Evolutionary conservation across 2,329 filamentous ascomycete species (phyloP), one percentile per base, ranked within the genome.

Genomic region (Pseudopithomyces chartarum): DNA sequence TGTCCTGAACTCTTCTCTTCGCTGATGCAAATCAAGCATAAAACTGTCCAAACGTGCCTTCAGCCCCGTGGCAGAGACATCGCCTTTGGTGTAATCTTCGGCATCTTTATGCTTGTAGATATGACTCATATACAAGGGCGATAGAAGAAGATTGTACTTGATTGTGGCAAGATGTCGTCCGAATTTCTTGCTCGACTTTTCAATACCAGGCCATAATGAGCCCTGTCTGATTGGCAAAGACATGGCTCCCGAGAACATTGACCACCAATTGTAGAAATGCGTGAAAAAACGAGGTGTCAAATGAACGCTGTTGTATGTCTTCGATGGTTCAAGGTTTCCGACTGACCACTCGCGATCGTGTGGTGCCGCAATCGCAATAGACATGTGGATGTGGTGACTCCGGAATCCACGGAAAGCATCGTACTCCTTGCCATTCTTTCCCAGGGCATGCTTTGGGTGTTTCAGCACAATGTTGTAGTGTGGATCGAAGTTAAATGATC

Each of bases 101-200:
- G 87, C 87, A 69, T 99, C 95, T 73, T 97, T 97, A 79, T 99
- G 95, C 76, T 97, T 98, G 80, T 99, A 99, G 32, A 99, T 92
- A 68, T 99, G 95, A 65, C 93, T 96, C 61, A 99, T 85, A 75
- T 96, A 99, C 2, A 99, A 80, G 0, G 95, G 95, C 2, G 95
- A 96, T 15, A 99, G 81, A 2, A 98, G 83, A 20, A 99, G 80
- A 60, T 94, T 97, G 79, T 98, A 98, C 80, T 99, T 99, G 81
- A 99, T 93, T 8, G 96, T 99, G n/a, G 92, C 94, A 59, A 99
- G 81, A 76, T 99, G 96, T 48, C 95, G 87, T 13, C 94, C 94
- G 73, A 99, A 99, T 74, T 99, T 99, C 79, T 99, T 99, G 81
- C 92, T 97, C 44, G 92, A 95, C 81, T 97, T 97, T 66, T 97